Evolutionary conservation across 192 early-diverging fungal genomes (phyloP).

Genomic region (Irineochytrium annulatum): DNA sequence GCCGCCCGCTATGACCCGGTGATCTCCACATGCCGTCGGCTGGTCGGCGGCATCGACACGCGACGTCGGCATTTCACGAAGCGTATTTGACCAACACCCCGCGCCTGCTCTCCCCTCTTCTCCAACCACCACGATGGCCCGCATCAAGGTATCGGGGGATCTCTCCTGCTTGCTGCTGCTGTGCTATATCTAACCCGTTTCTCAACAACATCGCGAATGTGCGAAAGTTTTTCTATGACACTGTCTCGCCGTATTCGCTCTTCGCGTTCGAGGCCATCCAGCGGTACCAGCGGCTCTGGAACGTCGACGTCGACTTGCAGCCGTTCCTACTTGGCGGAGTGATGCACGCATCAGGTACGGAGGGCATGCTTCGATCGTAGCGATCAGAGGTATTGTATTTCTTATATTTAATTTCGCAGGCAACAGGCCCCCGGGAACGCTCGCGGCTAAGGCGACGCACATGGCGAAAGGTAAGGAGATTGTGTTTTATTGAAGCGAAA

Average conservation of each 20-base stretch:
- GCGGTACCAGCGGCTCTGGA: slow-evolving; percentile 25
- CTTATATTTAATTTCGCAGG: slow-evolving; percentile 9
- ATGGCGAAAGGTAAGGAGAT: slow-evolving; percentile 21
- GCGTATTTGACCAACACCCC: too few species aligned
- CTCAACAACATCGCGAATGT: too few species aligned
- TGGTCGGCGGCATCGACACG: too few species aligned
- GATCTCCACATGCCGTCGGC: too few species aligned
- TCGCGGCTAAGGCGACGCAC: slow-evolving; percentile 28
- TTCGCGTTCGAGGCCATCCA: slow-evolving; percentile 24
- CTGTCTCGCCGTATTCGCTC: slow-evolving; percentile 30
- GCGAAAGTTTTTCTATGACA: slow-evolving; percentile 29
- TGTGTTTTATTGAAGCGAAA: not conserved
- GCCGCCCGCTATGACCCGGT: too few species aligned
- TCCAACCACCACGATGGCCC: too few species aligned
- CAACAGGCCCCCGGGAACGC: slow-evolving; percentile 35
- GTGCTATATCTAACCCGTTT: too few species aligned
- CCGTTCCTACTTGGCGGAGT: slow-evolving; percentile 38
- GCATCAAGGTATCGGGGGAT: too few species aligned
- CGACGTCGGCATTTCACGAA: too few species aligned
- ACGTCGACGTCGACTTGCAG: slow-evolving; percentile 22
- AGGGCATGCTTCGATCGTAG: not conserved
- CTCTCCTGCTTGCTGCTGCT: too few species aligned
- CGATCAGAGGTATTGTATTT: not conserved
- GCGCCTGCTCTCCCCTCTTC: too few species aligned
- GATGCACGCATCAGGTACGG: slow-evolving; percentile 28